Evolutionary conservation across 495 filamentous ascomycete genomes (phyloP), one percentile per base, ranked within the genome.

Genomic region (Daldinia concentrica): DNA sequence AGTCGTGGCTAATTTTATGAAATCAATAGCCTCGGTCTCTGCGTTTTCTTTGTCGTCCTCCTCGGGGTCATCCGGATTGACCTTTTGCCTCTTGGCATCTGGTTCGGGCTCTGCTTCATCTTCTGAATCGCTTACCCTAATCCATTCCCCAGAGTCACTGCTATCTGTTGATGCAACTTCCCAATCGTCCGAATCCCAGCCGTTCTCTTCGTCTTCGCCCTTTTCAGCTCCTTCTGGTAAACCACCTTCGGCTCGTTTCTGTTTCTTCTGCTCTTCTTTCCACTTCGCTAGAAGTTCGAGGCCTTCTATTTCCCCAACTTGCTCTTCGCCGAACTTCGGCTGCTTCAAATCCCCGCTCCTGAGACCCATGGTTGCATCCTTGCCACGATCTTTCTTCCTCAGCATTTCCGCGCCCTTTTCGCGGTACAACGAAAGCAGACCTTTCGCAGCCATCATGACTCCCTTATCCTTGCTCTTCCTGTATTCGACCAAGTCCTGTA

Each of bases 401-500:
- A 99, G 84, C 87, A 98, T 90, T 64, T 94, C 90, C 0, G 96
- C 91, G 29, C 90, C 93, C 26, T 97, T 89, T 74, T 98, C 94
- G 60, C 96, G 86, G 80, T 94, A 99, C 2, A 99, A 86, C 69
- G 91, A 90, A 56, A 98, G 87, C 14, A 99, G 82, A 62, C 94
- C 94, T 74, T 94, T 92, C 12, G 94, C 93, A 15, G 95, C 96
- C 95, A 99, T 98, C 85, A 96, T 91, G 12, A 96, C 93, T 66
- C 94, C 94, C 81, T 98, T 98, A 76, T 99, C 96, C 75, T 98
- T 98, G 77, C 92, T 95, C 82, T 95, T 97, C 64, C 93, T 87
- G 80, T 99, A 99, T 88, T 94, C 89, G 14, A 98, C 93, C 36
- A 99, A 81, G 82, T 99, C 95, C 78, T 98, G 95, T n/a, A 99